Base-by-base conservation (phyloP, 768 basidiomycete species). In the Piloderma croceum region DNA sequence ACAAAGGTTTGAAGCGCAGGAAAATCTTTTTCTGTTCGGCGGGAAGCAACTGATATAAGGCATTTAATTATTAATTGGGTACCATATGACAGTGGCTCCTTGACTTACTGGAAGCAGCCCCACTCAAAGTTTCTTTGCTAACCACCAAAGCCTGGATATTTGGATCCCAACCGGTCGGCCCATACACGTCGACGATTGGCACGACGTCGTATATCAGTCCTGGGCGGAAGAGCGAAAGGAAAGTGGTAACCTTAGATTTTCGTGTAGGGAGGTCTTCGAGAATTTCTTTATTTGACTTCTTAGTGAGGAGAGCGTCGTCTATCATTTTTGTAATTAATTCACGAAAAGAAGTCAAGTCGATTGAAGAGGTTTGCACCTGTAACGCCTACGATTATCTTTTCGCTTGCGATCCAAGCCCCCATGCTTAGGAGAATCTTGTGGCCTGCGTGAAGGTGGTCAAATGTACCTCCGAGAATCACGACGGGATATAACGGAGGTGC, bases 391-490 rank as follows among this genome's bases (percentile, higher is more conserved):
- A 98, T 89, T 53, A 98, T 64, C 60, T 91, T 92, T 46, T 71
- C 60, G 32, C 63, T 57, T 0, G 92, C 71, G 41, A 98, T 80
- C 74, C 84, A 91, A 1, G 88, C 81, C 10, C 79, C 84, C 81
- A 96, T 90, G 54, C 90, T 88, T 9, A 99, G 75, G 21, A 99
- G 76, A 44, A 99, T 93, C 64, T 96, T 96, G 67, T 99, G 96
- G 0, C 94, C 96, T 3, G 91, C 79, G 57, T 99, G 96, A 12
- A 99, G 76, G 59, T 98, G 96, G 63, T 99, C 96, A 61, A 98
- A 98, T 0, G 96, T 98, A 0, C 96, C 96, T 5, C 96, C 94
- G 6, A 97, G 71, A 1, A 80, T 85, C n/a, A 83, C 77, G 38
- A 90, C 86, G 10, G 83, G 83, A 55, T 65, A 74, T 10, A 47